These are phyloP conservation scores for Ceratobasidium sp. DNA, from an alignment of 1,284 basidiomycete species.

Conservation along the genomic window DNA sequence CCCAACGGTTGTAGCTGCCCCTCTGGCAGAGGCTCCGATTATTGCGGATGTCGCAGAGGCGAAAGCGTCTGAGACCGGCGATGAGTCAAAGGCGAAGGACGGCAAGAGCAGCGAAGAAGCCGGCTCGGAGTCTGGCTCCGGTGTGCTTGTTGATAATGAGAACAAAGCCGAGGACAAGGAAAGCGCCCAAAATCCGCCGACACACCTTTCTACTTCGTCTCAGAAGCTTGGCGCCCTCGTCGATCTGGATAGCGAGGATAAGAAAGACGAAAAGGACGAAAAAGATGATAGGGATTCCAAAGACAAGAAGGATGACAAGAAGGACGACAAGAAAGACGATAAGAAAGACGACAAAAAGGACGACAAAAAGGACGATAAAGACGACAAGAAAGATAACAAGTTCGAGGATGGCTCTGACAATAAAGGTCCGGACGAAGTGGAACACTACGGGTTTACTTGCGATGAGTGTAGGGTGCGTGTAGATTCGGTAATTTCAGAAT, in stretches of 20 bases:
- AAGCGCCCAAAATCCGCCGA: not conserved
- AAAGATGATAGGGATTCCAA: not conserved
- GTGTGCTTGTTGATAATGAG: not conserved
- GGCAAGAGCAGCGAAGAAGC: not conserved
- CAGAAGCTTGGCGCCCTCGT: not conserved
- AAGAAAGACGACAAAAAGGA: not conserved
- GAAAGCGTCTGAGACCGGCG: not conserved
- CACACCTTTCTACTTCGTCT: not conserved
- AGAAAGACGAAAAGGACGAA: slow-evolving; percentile 26
- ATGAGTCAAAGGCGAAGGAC: not conserved
- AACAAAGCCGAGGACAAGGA: not conserved
- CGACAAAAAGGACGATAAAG: not conserved
- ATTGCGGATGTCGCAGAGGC: not conserved
- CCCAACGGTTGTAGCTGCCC: not conserved
- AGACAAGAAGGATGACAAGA: slow-evolving; percentile 9
- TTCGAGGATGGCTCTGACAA: not conserved
- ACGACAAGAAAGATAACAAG: slow-evolving; percentile 15
- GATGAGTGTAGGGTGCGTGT: slow-evolving; percentile 42
- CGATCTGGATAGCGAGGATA: slow-evolving; percentile 6
- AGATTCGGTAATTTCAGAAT: not conserved
- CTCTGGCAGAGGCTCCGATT: not conserved
- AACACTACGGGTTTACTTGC: slow-evolving; percentile 21
- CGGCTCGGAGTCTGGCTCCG: slow-evolving; percentile 16
- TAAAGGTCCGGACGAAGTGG: slow-evolving; percentile 18
- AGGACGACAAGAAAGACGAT: not conserved